A percentile compares a stretch with the other conserved stretches of the same genome.
These are phyloP conservation scores for Xylaria flabelliformis DNA, from an alignment of 495 filamentous ascomycete genomes.

Conservation along the genomic window DNA sequence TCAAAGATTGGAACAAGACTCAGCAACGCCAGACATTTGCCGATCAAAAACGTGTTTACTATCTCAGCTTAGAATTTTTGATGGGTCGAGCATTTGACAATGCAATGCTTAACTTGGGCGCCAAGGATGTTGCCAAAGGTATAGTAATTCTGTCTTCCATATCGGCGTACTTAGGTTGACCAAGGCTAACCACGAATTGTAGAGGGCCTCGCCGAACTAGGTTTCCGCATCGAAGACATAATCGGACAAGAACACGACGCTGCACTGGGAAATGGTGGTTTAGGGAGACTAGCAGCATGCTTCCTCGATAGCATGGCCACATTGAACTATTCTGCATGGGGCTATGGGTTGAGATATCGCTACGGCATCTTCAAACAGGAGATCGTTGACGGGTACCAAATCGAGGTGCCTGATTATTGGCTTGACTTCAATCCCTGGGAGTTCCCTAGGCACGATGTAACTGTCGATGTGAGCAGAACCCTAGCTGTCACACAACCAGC, in stretches of 20 bases:
- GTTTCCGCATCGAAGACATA: constrained; percentile 96
- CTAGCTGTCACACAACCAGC: not conserved
- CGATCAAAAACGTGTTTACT: constrained; percentile 94
- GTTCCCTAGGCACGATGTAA: constrained; percentile 93
- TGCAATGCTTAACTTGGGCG: constrained; percentile 93
- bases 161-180: not conserved
- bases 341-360: constrained; percentile 91
- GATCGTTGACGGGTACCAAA: constrained; percentile 95
- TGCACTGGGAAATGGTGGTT: constrained; percentile 92
- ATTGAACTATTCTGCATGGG: constrained; percentile 95
- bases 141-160: constrained; percentile 23
- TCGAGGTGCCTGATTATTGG: constrained; percentile 98
- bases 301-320: constrained; percentile 96
- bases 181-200: constrained; percentile 24
- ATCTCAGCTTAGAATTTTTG: constrained; percentile 93
- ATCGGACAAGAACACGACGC: constrained; percentile 96
- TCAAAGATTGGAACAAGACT: constrained; percentile 96
- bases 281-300: constrained; percentile 93
- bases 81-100: constrained; percentile 98
- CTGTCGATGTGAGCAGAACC: constrained; percentile 70
- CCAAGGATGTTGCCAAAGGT: constrained; percentile 86
- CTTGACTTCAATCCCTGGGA: constrained; percentile 99
- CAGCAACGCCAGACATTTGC: constrained; percentile 92
- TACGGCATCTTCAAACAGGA: constrained; percentile 99
- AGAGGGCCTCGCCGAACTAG: constrained; percentile 86